These are phyloP conservation scores for Trichophyton simii DNA, from an alignment of 2,329 filamentous ascomycete genomes.

Conservation along the genomic window DNA sequence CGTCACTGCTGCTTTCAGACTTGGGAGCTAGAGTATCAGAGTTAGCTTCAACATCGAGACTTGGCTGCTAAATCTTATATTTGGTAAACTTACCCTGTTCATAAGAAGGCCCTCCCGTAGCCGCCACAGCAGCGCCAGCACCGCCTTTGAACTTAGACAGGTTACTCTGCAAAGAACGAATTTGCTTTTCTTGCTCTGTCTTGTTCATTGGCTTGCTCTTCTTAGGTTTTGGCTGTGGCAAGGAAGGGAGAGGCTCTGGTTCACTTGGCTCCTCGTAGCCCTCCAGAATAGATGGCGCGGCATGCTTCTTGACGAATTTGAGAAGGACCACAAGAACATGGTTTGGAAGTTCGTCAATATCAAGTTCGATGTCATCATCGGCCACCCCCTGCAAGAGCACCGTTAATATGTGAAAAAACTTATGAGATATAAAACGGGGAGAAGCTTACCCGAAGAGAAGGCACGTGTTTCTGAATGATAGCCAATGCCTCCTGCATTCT, in stretches of 20 bases:
- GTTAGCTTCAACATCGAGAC: constrained; percentile 5
- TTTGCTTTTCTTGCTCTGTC: constrained; percentile 39
- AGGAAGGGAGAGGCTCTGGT: constrained; percentile 21
- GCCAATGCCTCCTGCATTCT: constrained; percentile 70
- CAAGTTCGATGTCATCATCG: constrained; percentile 37
- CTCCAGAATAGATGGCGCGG: constrained; percentile 25
- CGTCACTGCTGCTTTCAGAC: constrained; percentile 36
- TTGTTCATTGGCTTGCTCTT: constrained; percentile 43
- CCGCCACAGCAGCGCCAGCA: constrained; percentile 15
- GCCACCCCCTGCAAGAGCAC: constrained; percentile 26
- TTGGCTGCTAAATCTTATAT: background rate
- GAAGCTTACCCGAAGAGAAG: constrained; percentile 50
- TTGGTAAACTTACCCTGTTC: constrained; percentile 22
- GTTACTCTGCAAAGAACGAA: constrained; percentile 36
- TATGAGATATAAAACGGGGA: constrained; percentile 4
- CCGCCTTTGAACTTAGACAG: constrained; percentile 35
- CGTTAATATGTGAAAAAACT: constrained; percentile 8
- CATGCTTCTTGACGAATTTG: constrained; percentile 37
- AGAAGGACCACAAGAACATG: constrained; percentile 35
- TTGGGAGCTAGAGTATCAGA: constrained; percentile 18
- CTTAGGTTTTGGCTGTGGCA: constrained; percentile 33
- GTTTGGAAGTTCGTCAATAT: constrained; percentile 39
- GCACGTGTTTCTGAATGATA: constrained; percentile 75
- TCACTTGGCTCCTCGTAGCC: constrained; percentile 30
- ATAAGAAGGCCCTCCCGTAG: constrained; percentile 20